Percentiles rank a stretch among this genome's conserved stretches.
Conservation (phyloP, 345 rosid genomes). For the Rhodamnia rubescens region DNA sequence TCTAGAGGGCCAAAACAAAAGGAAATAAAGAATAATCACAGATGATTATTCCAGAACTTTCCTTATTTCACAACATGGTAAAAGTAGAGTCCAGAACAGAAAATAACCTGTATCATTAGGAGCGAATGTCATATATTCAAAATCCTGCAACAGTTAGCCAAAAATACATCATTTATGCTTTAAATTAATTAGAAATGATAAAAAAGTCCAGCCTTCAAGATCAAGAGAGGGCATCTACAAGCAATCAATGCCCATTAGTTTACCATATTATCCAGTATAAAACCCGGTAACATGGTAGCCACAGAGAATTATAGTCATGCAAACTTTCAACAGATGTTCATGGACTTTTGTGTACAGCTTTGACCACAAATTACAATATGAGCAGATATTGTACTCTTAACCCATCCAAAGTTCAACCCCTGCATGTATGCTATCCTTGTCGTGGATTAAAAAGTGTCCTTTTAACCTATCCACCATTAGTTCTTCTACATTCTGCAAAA, state of each 20-base stretch:
- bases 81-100: not conserved
- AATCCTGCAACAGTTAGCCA: constrained; percentile 46
- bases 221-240: not conserved
- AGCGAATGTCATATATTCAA: constrained; percentile 26
- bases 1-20: not conserved
- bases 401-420: not conserved
- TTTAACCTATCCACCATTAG: not conserved
- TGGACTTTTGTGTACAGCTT: not conserved
- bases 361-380: not conserved
- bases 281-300: not conserved
- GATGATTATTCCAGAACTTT: not conserved
- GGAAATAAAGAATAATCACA: not conserved
- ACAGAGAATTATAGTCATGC: not conserved
- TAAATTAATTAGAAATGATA: not conserved
- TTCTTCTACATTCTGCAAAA: not conserved
- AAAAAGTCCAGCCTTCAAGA: not conserved
- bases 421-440: not conserved
- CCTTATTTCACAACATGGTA: not conserved
- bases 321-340: not conserved
- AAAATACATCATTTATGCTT: not conserved
- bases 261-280: not conserved
- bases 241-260: not conserved
- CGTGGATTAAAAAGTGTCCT: not conserved
- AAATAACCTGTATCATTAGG: constrained; percentile 77
- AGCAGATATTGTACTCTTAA: not conserved